Base-by-base conservation (phyloP, 345 rosid genomes). In the Microthlaspi erraticum region DNA sequence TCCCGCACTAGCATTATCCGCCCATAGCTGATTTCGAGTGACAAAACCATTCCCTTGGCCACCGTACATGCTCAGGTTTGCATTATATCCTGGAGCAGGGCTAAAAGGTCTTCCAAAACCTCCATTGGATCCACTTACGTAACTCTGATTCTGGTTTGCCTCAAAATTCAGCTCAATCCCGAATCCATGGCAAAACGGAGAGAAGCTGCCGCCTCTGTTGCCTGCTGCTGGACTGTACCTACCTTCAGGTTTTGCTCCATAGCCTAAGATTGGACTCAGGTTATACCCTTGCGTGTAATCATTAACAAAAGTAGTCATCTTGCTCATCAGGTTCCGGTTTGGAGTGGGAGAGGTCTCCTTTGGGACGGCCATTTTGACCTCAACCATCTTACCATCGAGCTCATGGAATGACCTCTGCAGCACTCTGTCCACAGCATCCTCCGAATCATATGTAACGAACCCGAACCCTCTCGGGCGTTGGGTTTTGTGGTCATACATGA, bases 1-100 rank as follows among this genome's bases (percentile, higher is more conserved):
- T 10, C 60, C 38, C 60, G 17, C 4, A 55, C 60, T 42, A 34
- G 42, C 14, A 55, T 55, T 55, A 16, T 34, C 34, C 42, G 42
- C 60, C 60, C 60, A 55, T 16, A 55, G 60, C 10, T 55, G 60
- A 55, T 33, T 55, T 33, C 8, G 8, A n/a, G 32, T 55, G 20
- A 55, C 42, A 55, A 26, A 55, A 55, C 60, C 42, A 55, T 55
- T 17, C 26, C 13, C 23, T 3, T 55, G 60, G 60, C 60, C 60
- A 54, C 60, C 41, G 6, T 33, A 54, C 41, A 11, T 55, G 41
- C 60, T 55, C 18, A 55, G 43, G 12, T 12, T 56, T 56, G 29
- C 43, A 34, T 55, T 55, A 55, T 55, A 55, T 55, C 42, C 60
- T n/a, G n/a, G n/a, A n/a, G n/a, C n/a, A 55, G 60, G 60, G 43